A percentile compares a stretch with the other conserved stretches of the same genome.
phyloP scores from a whole-genome alignment of 768 basidiomycete species.

The Mycena alexandri region DNA sequence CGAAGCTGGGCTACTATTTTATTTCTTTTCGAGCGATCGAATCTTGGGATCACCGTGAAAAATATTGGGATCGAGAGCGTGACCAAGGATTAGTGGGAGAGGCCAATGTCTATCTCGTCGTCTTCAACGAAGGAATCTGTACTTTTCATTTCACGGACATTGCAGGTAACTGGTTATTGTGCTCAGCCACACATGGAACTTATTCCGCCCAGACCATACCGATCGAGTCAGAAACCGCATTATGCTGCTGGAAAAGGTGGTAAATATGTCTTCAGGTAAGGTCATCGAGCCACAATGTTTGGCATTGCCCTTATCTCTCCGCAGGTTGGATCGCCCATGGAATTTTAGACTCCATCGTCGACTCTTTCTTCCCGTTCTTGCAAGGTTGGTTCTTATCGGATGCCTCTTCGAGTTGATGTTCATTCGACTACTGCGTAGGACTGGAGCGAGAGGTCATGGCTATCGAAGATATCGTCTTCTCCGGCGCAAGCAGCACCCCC shows the following conservation, averaged over 20 bases:
- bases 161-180: conserved; percentile 58
- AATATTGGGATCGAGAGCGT: conserved; percentile 34
- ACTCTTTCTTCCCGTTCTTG: conserved; percentile 91
- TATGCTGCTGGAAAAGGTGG: conserved; percentile 68
- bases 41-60: conserved; percentile 53
- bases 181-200: conserved; percentile 6
- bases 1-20: conserved; percentile 92
- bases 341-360: conserved; percentile 92
- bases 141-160: conserved; percentile 92
- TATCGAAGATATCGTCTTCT: conserved; percentile 79
- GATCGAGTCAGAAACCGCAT: conserved; percentile 82
- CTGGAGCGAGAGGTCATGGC: conserved; percentile 85
- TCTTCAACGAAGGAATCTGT: conserved; percentile 90
- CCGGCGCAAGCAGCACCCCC: conserved; percentile 32
- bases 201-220: conserved; percentile 72
- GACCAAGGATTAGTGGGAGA: conserved; percentile 69
- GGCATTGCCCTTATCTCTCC: background rate
- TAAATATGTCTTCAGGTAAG: conserved; percentile 79
- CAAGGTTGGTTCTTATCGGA: conserved; percentile 15
- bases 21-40: conserved; percentile 89
- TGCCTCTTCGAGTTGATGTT: background rate
- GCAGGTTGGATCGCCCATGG: conserved; percentile 96
- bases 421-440: conserved; percentile 52
- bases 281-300: conserved; percentile 33
- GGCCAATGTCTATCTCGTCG: conserved; percentile 89